These are phyloP conservation scores for Penicillium sp. DNA, from an alignment of 2,329 filamentous ascomycete species.

Conservation along the genomic window DNA sequence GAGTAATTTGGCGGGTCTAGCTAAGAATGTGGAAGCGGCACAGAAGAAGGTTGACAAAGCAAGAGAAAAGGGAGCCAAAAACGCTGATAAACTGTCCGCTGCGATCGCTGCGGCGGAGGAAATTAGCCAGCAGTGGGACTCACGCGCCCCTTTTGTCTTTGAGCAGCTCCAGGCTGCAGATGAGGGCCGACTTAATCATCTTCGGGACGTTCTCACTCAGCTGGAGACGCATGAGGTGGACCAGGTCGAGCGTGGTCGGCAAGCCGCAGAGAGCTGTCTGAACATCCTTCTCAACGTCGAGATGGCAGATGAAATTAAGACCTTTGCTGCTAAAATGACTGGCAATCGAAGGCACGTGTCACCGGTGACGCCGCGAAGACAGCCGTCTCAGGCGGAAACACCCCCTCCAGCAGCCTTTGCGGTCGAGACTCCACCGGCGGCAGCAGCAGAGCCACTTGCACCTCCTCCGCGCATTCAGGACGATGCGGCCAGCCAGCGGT, in stretches of 20 bases:
- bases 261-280: constrained; percentile 73
- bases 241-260: constrained; percentile 71
- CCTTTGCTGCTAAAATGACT: constrained; percentile 37
- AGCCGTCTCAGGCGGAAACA: constrained; percentile 18
- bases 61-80: constrained; percentile 70
- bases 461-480: constrained; percentile 44
- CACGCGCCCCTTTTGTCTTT: constrained; percentile 90
- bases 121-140: constrained; percentile 84
- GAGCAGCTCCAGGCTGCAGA: constrained; percentile 89
- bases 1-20: constrained; percentile 73
- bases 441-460: constrained; percentile 19
- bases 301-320: constrained; percentile 77
- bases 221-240: constrained; percentile 91
- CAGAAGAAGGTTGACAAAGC: constrained; percentile 85
- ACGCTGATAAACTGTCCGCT: constrained; percentile 69
- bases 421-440: constrained; percentile 12
- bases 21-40: constrained; percentile 78
- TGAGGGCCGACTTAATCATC: constrained; percentile 81
- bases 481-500: constrained; percentile 56
- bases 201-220: constrained; percentile 87
- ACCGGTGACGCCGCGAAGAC: constrained; percentile 15
- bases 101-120: constrained; percentile 71
- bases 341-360: constrained; percentile 14
- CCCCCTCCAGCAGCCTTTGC: constrained; percentile 9
- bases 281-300: constrained; percentile 81